Base-by-base conservation (phyloP, 2,329 filamentous ascomycete genomes). In the Pestalotiopsis sp. region DNA sequence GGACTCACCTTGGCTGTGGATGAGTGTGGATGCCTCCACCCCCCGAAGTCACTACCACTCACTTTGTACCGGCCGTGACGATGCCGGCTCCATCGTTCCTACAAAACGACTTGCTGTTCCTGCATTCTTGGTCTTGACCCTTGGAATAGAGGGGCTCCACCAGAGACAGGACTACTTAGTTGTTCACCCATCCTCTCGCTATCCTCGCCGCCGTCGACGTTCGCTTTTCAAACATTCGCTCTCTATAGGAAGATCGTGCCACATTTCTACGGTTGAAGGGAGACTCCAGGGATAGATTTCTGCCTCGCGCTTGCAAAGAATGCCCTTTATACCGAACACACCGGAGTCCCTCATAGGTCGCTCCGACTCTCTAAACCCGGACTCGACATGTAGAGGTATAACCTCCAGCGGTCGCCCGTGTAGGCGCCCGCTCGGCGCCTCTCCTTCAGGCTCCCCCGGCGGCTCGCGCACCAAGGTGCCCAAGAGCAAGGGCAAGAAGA, bases 311-410 rank as follows among this genome's bases (percentile, higher is more conserved):
- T 65, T 17, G 14, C 27, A 38, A 52, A 64, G 36, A 72, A 92
- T 92, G 90, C 87, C 90, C 69, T 90, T 90, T 79, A 87, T 90
- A 71, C 82, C 87, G 67, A 87, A 91, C 77, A 97, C 94, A 0
- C 95, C 95, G 72, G 95, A 98, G 83, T 91, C 92, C 23, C 83
- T 92, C 36, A 84, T 98, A 69, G 87, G 87, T 68, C 92, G 95
- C 69, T 90, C 90, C 75, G 95, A 98, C 84, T 97, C 94, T 65
- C 94, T 92, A 78, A 91, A 97, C 73, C 91, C 94, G 2, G 86
- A 88, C 1, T 92, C 91, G 13, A 98, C 95, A 78, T 99, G 96
- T 81, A 91, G 91, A 82, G 96, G 96, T 69, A 89, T 98, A 71
- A 98, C 94, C 4, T 86, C 90, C 36, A 89, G 86, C 73, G 96